Base-by-base conservation (phyloP, 225 moss, liverwort and hornwort species). In the Rhytidiadelphus loreus region DNA sequence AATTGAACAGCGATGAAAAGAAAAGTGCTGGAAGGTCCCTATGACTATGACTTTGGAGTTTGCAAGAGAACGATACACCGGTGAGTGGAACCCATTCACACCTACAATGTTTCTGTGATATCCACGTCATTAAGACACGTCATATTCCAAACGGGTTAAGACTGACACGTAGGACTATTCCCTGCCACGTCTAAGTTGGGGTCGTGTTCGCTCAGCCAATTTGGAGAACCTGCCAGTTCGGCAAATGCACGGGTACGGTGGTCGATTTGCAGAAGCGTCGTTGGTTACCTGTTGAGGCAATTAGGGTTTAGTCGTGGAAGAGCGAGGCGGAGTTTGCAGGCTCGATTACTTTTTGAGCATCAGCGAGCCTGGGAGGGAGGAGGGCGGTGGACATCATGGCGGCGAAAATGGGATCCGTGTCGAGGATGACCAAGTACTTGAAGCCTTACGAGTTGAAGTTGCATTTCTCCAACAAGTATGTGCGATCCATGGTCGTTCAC, bases 381-480 rank as follows among this genome's bases (percentile, higher is more conserved):
- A 43, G 81, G 9, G 11, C 30, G 59, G 30, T 37, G 55, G 48
- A 17, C n/a, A 35, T 32, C 28, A 32, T 52, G 44, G 86, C 75
- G 63, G 77, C 71, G 81, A 89, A 74, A 29, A 74, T 74, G 85
- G 87, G 78, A 62, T 85, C 83, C 50, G 89, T 93, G 92, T 86
- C 85, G 70, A 90, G 91, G 85, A 92, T 96, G 88, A 95, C 92
- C 46, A 95, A 95, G 92, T 96, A 90, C 84, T 90, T 96, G 91
- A 96, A 96, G 82, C 94, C 96, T 18, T 95, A 96, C 86, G 93
- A 93, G 84, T 70, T 95, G 87, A 95, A 94, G 88, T 86, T 96
- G 83, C 94, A 94, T 86, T 96, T 96, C 70, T 96, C 96, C 77
- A 96, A 95, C 91, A 96, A 95, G 94, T 96, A 93, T 61, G 94